Evolutionary conservation across 306 rosid species (phyloP).

Genomic region (Vachellia collinsii): DNA sequence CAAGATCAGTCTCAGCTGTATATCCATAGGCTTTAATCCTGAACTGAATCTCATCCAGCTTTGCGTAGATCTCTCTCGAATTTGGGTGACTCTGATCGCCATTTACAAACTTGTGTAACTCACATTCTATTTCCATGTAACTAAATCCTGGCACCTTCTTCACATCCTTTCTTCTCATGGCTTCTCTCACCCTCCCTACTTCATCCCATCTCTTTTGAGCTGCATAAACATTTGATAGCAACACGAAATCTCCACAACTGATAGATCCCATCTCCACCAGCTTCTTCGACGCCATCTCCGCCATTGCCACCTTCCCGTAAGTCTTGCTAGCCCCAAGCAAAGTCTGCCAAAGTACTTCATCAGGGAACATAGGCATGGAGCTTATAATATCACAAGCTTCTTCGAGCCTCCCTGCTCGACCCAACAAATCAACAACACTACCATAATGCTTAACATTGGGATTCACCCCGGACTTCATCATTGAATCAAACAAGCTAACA

Average conservation of each 20-base stretch:
- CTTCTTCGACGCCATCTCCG: constrained; percentile 69
- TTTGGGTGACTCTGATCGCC: constrained; percentile 68
- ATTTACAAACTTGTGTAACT: constrained; percentile 70
- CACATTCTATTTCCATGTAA: constrained; percentile 68
- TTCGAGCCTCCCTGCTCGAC: constrained; percentile 79
- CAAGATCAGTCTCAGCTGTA: constrained; percentile 65
- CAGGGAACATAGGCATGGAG: constrained; percentile 68
- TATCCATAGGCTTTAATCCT: constrained; percentile 63
- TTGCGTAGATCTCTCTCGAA: constrained; percentile 68
- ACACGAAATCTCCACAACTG: constrained; percentile 82
- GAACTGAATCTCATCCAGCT: constrained; percentile 81
- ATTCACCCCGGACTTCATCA: constrained; percentile 47
- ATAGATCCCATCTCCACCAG: constrained; percentile 82
- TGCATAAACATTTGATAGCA: constrained; percentile 86
- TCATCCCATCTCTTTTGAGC: constrained; percentile 81
- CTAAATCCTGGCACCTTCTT: constrained; percentile 86
- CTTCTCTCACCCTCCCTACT: constrained; percentile 77
- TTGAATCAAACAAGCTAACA: constrained; percentile 63
- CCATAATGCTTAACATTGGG: constrained; percentile 87
- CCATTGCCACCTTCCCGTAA: constrained; percentile 80
- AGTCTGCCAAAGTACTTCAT: constrained; percentile 82
- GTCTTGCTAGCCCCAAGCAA: constrained; percentile 95
- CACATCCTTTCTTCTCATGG: constrained; percentile 74
- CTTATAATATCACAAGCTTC: constrained; percentile 69
- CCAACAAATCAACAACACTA: constrained; percentile 77